Conservation (phyloP, 331 rosid genomes). For the Acacia concinna region DNA sequence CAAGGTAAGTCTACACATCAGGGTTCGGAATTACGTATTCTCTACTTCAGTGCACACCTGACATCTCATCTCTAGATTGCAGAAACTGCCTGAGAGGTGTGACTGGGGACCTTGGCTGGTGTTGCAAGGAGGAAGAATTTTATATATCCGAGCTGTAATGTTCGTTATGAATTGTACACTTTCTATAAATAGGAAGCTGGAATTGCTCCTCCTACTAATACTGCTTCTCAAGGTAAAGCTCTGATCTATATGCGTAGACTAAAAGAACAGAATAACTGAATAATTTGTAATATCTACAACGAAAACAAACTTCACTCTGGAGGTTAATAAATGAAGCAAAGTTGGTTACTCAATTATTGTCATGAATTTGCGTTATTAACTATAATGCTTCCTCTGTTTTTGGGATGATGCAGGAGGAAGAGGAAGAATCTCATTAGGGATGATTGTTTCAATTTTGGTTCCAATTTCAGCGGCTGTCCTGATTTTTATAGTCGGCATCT, state of each 20-base stretch:
- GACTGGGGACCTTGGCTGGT: too few relatives aligned
- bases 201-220: too few relatives aligned
- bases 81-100: too few relatives aligned
- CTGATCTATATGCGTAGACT: not conserved
- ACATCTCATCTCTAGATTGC: too few relatives aligned
- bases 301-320: not conserved
- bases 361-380: not conserved
- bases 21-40: too few relatives aligned
- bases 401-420: constrained; percentile 22
- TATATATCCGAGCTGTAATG: too few relatives aligned
- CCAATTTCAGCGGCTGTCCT: constrained; percentile 19
- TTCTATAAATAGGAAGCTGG: too few relatives aligned
- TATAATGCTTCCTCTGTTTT: not conserved
- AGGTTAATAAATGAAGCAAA: not conserved
- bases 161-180: too few relatives aligned
- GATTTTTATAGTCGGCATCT: constrained; percentile 25
- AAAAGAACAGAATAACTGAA: not conserved
- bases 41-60: too few relatives aligned
- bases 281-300: not conserved
- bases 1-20: too few relatives aligned
- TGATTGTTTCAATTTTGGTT: constrained; percentile 23
- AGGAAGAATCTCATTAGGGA: constrained; percentile 16
- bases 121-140: too few relatives aligned
- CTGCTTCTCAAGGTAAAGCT: too few relatives aligned
- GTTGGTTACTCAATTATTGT: not conserved